A percentile compares a stretch with the other conserved stretches of the same genome.
phyloP scores from a whole-genome alignment of 495 filamentous ascomycete species.

The Tuber borchii region DNA sequence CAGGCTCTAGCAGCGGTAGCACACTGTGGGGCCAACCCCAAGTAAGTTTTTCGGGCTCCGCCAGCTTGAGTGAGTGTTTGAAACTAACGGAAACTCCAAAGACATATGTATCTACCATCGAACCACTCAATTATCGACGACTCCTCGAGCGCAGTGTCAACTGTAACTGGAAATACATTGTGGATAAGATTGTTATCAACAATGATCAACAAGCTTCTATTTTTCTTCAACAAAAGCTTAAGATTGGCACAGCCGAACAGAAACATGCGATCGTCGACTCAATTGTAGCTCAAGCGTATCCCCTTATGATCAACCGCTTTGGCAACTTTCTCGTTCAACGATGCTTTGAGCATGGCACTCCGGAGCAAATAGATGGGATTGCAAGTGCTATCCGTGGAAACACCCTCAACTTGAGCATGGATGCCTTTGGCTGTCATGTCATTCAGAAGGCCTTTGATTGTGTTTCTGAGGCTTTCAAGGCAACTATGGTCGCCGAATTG shows the following conservation, averaged over 20 bases:
- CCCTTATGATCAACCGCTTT: slow-evolving; percentile 92
- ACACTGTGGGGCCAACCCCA: slow-evolving; percentile 47
- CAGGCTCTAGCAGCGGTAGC: slow-evolving; percentile 38
- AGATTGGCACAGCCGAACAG: slow-evolving; percentile 89
- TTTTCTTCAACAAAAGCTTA: slow-evolving; percentile 97
- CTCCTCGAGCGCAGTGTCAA: slow-evolving; percentile 92
- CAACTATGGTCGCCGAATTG: slow-evolving; percentile 94
- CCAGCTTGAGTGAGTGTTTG: neutral
- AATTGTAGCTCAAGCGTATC: slow-evolving; percentile 91
- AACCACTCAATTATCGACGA: slow-evolving; percentile 95
- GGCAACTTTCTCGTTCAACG: slow-evolving; percentile 98
- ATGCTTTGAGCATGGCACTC: slow-evolving; percentile 96
- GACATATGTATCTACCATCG: slow-evolving; percentile 76
- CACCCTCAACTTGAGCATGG: slow-evolving; percentile 90
- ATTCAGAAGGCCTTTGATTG: slow-evolving; percentile 97
- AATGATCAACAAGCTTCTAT: slow-evolving; percentile 99
- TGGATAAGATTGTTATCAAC: slow-evolving; percentile 98
- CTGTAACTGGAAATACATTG: slow-evolving; percentile 99
- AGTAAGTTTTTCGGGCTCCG: slow-evolving; percentile 46
- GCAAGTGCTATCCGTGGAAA: slow-evolving; percentile 92
- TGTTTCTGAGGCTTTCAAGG: slow-evolving; percentile 95
- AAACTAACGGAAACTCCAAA: neutral
- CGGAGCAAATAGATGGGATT: slow-evolving; percentile 90
- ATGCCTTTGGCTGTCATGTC: slow-evolving; percentile 96
- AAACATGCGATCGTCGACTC: slow-evolving; percentile 95